phyloP scores from a whole-genome alignment of 805 yeast genomes.

The Scheffersomyces ergatensis region DNA sequence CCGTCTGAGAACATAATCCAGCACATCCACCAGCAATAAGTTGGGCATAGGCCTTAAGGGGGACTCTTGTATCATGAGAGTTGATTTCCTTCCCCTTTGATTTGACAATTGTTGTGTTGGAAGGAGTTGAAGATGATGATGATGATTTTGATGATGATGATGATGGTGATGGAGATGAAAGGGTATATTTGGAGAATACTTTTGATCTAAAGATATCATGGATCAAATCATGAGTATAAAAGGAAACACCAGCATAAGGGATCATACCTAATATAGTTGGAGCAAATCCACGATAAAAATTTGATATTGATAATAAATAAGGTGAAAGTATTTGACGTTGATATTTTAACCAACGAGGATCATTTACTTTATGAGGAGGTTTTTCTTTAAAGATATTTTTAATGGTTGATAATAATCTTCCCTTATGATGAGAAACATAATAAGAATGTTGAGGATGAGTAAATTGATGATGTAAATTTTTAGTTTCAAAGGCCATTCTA shows the following conservation, averaged over 20 bases:
- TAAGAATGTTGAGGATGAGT: slow-evolving; percentile 19
- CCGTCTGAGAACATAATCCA: slow-evolving; percentile 92
- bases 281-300: slow-evolving; percentile 90
- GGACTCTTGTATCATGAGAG: slow-evolving; percentile 50
- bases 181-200: slow-evolving; percentile 52
- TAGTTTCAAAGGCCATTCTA: slow-evolving; percentile 85
- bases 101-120: slow-evolving; percentile 4
- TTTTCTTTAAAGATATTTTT: slow-evolving; percentile 29
- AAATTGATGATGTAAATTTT: slow-evolving; percentile 24
- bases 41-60: slow-evolving; percentile 89
- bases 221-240: slow-evolving; percentile 86
- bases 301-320: slow-evolving; percentile 41
- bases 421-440: slow-evolving; percentile 26
- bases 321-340: slow-evolving; percentile 32
- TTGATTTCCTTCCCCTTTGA: slow-evolving; percentile 17
- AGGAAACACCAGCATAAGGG: slow-evolving; percentile 97
- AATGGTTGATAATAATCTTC: slow-evolving; percentile 31
- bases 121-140: slow-evolving; percentile 46
- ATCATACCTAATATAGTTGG: slow-evolving; percentile 95
- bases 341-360: slow-evolving; percentile 36
- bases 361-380: slow-evolving; percentile 32
- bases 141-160: slow-evolving; percentile 33
- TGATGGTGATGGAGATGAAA: slow-evolving; percentile 5
- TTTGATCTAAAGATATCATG: slow-evolving; percentile 83
- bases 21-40: slow-evolving; percentile 93